Evolutionary conservation across 768 basidiomycete genomes (phyloP).

Genomic region (Pleurotus giganteus): DNA sequence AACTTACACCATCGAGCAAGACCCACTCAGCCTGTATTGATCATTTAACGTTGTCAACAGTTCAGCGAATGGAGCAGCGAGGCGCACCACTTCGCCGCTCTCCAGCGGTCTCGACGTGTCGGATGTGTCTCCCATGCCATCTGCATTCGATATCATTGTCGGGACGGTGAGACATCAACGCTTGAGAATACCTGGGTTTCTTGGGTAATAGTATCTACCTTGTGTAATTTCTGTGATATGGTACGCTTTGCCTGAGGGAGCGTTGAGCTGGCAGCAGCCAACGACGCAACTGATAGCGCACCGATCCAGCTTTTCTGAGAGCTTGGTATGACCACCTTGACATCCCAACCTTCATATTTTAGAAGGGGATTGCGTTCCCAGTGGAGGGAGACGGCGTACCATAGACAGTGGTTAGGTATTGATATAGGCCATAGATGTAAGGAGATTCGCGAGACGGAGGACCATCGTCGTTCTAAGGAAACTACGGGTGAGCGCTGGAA

Average conservation of each 20-base stretch:
- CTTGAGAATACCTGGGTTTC: constrained; percentile 39
- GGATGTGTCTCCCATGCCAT: constrained; percentile 70
- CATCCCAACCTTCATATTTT: constrained; percentile 68
- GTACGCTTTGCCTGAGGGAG: constrained; percentile 66
- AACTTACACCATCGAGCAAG: constrained; percentile 75
- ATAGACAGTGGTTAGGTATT: constrained; percentile 52
- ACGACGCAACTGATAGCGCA: constrained; percentile 26
- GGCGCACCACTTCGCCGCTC: constrained; percentile 64
- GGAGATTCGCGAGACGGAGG: constrained; percentile 75
- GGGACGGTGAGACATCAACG: constrained; percentile 1
- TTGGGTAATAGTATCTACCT: constrained; percentile 79
- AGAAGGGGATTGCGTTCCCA: too few species aligned
- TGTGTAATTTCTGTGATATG: constrained; percentile 71
- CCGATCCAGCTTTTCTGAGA: constrained; percentile 90
- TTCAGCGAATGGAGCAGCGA: background rate
- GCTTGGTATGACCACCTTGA: constrained; percentile 77
- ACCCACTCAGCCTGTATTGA: constrained; percentile 76
- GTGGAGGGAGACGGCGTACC: constrained; percentile 34
- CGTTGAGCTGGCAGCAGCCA: background rate
- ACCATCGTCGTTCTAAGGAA: constrained; percentile 78
- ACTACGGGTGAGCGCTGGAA: background rate
- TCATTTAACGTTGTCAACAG: background rate
- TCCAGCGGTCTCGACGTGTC: constrained; percentile 60
- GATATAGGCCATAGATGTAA: constrained; percentile 71
- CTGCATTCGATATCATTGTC: constrained; percentile 24